These are phyloP conservation scores for Curvularia hawaiiensis DNA, from an alignment of 2,329 filamentous ascomycete species.

Conservation along the genomic window DNA sequence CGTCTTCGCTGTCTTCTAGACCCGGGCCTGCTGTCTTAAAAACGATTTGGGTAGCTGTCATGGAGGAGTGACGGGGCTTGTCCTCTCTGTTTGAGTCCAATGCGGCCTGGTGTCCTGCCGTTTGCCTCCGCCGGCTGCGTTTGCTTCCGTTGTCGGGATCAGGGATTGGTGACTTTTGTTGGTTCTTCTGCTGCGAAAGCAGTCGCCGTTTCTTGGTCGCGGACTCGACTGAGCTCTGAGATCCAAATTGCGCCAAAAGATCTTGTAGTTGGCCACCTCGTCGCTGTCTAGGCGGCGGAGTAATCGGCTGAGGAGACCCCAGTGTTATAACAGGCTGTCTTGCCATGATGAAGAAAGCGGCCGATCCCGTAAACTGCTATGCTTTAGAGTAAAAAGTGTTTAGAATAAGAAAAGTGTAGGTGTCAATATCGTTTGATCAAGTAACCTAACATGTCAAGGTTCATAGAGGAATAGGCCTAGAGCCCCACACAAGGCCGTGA, in stretches of 20 bases:
- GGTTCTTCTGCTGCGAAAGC: constrained; percentile 15
- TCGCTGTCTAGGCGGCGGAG: constrained; percentile 34
- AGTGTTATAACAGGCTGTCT: constrained; percentile 20
- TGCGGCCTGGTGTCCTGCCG: constrained; percentile 8
- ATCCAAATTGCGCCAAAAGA: constrained; percentile 40
- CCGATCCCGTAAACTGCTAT: not conserved
- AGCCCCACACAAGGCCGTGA: not conserved
- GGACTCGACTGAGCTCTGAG: constrained; percentile 36
- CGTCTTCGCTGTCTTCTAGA: constrained; percentile 30
- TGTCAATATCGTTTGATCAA: not conserved
- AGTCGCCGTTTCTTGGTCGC: constrained; percentile 36
- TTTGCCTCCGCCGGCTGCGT: constrained; percentile 13
- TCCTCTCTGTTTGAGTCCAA: constrained; percentile 13
- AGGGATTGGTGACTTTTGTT: not conserved
- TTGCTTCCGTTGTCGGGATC: constrained; percentile 14
- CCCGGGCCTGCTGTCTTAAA: constrained; percentile 5
- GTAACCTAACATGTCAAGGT: not conserved
- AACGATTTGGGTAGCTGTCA: not conserved
- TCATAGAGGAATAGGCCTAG: not conserved
- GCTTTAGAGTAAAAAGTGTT: not conserved
- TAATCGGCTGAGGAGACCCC: constrained; percentile 29
- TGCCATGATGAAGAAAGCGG: constrained; percentile 22
- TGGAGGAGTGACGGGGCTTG: not conserved
- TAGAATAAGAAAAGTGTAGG: constrained; percentile 5
- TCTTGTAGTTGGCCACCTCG: constrained; percentile 30